Evolutionary conservation across 345 rosid genomes (phyloP), one percentile per base, ranked within the genome.

Genomic region (Boechera stricta): DNA sequence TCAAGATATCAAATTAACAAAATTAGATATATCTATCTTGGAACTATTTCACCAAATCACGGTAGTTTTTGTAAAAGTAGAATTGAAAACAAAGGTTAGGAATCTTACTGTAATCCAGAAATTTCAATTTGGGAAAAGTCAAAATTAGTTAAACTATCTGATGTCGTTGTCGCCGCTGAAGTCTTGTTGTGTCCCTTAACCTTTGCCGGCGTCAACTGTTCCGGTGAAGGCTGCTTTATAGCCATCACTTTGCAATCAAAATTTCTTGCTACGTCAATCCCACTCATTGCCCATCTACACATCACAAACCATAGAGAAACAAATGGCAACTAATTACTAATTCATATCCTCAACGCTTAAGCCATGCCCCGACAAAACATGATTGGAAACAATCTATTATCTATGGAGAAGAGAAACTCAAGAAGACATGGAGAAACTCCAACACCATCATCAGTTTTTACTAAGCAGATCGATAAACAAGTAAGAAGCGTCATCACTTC

Each of bases 101-200:
- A 60, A 59, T 58, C 90, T 85, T 60, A 91, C 94, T 84, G 79
- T 77, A 89, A 78, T 45, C 80, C 63, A 63, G 86, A 68, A 67
- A 87, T 83, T 54, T 91, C 86, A 11, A 91, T 85, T 76, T 84
- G 92, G 0, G 97, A 87, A 70, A 91, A 81, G 88, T 89, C 97
- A 82, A 89, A 55, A 85, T 73, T 91, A 62, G 86, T 74, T 74
- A 88, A 84, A 66, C 77, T 62, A 82, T 78, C 82, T 10, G 71
- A 58, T 26, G 78, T 35, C 41, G 57, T 21, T 9, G 58, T 59
- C 44, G 51, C 47, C 47, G 62, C 10, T 6, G 72, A 58, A 5
- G 39, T 31, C 55, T 55, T 78, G 4, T 55, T 78, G 4, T n/a
- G 68, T 58, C 71, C 49, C 35, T 77, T 78, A 16, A 33, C 24